These are phyloP conservation scores for Quercus dentata DNA, from an alignment of 306 rosid species.

Conservation along the genomic window DNA sequence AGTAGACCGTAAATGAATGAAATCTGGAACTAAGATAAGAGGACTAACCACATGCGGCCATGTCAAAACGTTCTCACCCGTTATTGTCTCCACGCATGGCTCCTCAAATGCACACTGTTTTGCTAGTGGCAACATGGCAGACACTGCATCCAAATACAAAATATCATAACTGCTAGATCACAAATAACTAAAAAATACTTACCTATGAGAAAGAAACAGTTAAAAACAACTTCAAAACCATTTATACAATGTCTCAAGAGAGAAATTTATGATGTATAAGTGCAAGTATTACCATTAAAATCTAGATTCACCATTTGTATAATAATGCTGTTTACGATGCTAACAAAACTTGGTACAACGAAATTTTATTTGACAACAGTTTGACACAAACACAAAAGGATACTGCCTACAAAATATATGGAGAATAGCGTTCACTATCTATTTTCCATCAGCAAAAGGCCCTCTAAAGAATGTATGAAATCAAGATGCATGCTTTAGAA, in stretches of 20 bases:
- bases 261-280: not conserved
- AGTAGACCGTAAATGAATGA: slow-evolving; percentile 2
- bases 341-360: too few species aligned
- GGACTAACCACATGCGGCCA: slow-evolving; percentile 94
- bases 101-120: slow-evolving; percentile 99
- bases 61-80: slow-evolving; percentile 91
- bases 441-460: too few species aligned
- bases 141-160: slow-evolving; percentile 60
- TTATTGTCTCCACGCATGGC: slow-evolving; percentile 89
- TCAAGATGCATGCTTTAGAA: too few species aligned
- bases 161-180: not conserved
- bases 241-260: not conserved
- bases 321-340: too few species aligned
- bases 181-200: not conserved
- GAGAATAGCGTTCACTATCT: too few species aligned
- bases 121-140: slow-evolving; percentile 92
- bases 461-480: too few species aligned
- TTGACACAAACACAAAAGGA: too few species aligned
- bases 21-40: not conserved
- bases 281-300: not conserved
- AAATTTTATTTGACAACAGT: too few species aligned
- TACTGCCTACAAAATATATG: too few species aligned
- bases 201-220: not conserved
- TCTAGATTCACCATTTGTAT: too few species aligned
- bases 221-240: not conserved